These are phyloP conservation scores for Laguncularia racemosa DNA, from an alignment of 345 rosid species.

Conservation along the genomic window DNA sequence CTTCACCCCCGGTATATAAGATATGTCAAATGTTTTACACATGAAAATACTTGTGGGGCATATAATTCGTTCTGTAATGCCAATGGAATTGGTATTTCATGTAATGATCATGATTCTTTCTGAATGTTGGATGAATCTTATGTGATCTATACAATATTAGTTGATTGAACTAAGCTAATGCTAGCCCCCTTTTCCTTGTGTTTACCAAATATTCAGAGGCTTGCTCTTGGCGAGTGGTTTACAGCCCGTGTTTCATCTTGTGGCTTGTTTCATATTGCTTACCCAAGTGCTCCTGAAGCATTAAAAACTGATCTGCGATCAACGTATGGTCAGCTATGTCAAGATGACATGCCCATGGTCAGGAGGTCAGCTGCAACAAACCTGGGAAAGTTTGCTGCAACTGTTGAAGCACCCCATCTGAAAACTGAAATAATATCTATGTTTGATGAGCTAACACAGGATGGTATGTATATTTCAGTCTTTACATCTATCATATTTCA, in stretches of 20 bases:
- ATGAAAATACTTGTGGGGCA: no score
- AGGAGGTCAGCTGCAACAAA: slow-evolving; percentile 93
- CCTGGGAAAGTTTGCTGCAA: slow-evolving; percentile 91
- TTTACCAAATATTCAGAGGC: slow-evolving; percentile 36
- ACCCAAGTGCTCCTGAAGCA: slow-evolving; percentile 78
- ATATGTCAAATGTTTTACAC: no score
- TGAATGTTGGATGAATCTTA: no score
- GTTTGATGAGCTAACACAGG: slow-evolving; percentile 92
- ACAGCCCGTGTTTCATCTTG: slow-evolving; percentile 92
- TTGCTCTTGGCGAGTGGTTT: slow-evolving; percentile 98
- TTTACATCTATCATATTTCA: not conserved
- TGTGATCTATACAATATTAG: no score
- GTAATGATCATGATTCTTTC: no score
- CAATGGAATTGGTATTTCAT: no score
- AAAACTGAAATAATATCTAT: slow-evolving; percentile 79
- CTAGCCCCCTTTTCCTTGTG: not conserved
- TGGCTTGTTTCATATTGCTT: slow-evolving; percentile 85
- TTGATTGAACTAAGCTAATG: no score
- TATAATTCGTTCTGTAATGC: no score
- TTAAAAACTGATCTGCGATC: slow-evolving; percentile 65
- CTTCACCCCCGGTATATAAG: no score
- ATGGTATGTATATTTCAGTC: slow-evolving; percentile 44
- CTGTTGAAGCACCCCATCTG: slow-evolving; percentile 76
- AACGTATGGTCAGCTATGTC: slow-evolving; percentile 69
- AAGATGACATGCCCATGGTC: slow-evolving; percentile 99